These are phyloP conservation scores for Wickerhamiella domercqiae DNA, from an alignment of 805 yeast genomes.

Conservation along the genomic window DNA sequence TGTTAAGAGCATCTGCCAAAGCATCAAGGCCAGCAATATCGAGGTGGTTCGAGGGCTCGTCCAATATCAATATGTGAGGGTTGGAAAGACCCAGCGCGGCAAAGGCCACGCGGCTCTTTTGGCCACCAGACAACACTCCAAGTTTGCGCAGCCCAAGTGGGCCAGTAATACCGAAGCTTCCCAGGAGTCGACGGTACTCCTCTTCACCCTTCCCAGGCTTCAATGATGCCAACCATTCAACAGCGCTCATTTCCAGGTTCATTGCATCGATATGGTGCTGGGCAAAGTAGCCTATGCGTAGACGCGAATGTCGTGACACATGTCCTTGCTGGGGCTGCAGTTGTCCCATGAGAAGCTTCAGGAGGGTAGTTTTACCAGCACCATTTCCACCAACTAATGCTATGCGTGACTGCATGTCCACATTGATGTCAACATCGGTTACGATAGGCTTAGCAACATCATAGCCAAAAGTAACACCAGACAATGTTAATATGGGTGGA, in stretches of 20 bases:
- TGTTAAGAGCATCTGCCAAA: conserved; percentile 69
- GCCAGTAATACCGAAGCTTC: conserved; percentile 95
- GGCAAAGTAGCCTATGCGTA: conserved; percentile 92
- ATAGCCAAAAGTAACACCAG: conserved; percentile 79
- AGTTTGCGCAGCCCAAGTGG: conserved; percentile 83
- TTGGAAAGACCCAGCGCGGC: conserved; percentile 81
- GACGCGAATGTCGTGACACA: conserved; percentile 64
- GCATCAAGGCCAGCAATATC: conserved; percentile 98
- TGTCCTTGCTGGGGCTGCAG: conserved; percentile 62
- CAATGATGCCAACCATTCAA: conserved; percentile 79
- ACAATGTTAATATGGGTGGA: conserved; percentile 84
- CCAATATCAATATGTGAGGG: conserved; percentile 84
- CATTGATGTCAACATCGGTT: conserved; percentile 69
- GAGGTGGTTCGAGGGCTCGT: conserved; percentile 97
- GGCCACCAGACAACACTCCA: conserved; percentile 89
- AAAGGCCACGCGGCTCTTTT: conserved; percentile 94
- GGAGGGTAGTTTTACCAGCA: conserved; percentile 93
- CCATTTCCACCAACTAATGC: conserved; percentile 99
- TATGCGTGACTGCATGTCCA: conserved; percentile 86
- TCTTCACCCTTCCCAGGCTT: conserved; percentile 92
- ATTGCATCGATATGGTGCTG: conserved; percentile 98
- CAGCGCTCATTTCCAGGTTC: conserved; percentile 77
- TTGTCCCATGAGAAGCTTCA: conserved; percentile 71
- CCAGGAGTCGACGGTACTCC: conserved; percentile 91
- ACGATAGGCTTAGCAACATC: conserved; percentile 38